A percentile compares a stretch with the other conserved stretches of the same genome.
phyloP scores from a whole-genome alignment of 345 rosid genomes.

The Lepidium sativum region DNA sequence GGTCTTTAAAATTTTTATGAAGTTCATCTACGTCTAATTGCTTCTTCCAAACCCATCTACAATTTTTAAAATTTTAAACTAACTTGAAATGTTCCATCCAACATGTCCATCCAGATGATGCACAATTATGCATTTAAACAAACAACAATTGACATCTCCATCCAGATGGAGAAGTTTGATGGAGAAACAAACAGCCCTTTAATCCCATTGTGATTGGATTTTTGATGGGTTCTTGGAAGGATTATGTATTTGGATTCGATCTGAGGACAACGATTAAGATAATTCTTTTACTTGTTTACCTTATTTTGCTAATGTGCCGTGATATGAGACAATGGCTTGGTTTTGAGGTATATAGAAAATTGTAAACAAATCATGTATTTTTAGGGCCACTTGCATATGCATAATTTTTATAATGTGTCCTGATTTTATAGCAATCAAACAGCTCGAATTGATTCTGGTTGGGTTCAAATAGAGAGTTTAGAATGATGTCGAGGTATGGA shows the following conservation, averaged over 20 bases:
- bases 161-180: no score
- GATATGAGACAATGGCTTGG: background rate
- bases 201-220: background rate
- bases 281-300: background rate
- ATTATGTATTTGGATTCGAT: background rate
- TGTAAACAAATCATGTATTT: background rate
- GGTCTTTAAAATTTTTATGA: no score
- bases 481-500: conserved; percentile 23
- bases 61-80: no score
- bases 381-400: conserved; percentile 5
- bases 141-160: no score
- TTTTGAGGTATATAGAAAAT: background rate
- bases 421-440: background rate
- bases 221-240: background rate
- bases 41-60: no score
- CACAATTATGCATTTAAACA: no score
- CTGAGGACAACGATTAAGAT: background rate
- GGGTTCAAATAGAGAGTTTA: background rate
- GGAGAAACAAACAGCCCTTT: no score
- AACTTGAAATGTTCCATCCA: no score
- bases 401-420: conserved; percentile 11
- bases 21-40: no score
- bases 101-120: no score
- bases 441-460: conserved; percentile 11
- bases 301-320: background rate